phyloP scores from a whole-genome alignment of 768 basidiomycete genomes.

The Lactifluus hygrophoroides region DNA sequence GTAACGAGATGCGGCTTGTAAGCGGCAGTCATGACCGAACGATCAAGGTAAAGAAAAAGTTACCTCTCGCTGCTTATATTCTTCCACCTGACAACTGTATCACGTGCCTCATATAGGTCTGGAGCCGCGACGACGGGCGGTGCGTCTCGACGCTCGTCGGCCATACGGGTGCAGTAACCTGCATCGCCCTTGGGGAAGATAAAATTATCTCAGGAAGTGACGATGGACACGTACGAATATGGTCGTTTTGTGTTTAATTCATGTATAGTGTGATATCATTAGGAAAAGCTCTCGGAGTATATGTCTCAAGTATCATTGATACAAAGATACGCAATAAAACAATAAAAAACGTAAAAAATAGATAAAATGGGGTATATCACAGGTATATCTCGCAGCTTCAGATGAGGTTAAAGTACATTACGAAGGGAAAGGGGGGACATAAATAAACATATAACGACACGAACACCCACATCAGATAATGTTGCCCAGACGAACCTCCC shows the following conservation, averaged over 20 bases:
- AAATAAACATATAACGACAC: no score
- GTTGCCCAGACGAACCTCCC: not conserved
- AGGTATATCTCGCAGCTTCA: no score
- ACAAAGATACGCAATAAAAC: no score
- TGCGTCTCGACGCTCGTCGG: constrained; percentile 88
- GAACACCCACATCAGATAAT: no score
- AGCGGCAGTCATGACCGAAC: constrained; percentile 93
- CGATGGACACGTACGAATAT: constrained; percentile 79
- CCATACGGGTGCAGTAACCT: constrained; percentile 91
- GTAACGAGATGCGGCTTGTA: constrained; percentile 84
- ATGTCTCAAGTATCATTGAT: no score
- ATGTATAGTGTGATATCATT: no score
- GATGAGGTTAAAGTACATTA: no score
- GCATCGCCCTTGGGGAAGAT: constrained; percentile 83
- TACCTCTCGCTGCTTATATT: constrained; percentile 2
- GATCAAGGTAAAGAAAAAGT: constrained; percentile 61
- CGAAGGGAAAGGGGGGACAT: no score
- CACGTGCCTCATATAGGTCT: constrained; percentile 47
- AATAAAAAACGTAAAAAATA: no score
- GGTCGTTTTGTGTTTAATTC: constrained; percentile 33
- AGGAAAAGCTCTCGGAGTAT: no score
- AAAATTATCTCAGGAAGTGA: constrained; percentile 96
- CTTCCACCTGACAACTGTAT: not conserved
- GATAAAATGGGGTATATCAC: no score
- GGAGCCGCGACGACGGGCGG: constrained; percentile 83